Evolutionary conservation across 176 grass and related monocot genomes (phyloP), one percentile per base, ranked within the genome.

Genomic region (Phragmites australis): DNA sequence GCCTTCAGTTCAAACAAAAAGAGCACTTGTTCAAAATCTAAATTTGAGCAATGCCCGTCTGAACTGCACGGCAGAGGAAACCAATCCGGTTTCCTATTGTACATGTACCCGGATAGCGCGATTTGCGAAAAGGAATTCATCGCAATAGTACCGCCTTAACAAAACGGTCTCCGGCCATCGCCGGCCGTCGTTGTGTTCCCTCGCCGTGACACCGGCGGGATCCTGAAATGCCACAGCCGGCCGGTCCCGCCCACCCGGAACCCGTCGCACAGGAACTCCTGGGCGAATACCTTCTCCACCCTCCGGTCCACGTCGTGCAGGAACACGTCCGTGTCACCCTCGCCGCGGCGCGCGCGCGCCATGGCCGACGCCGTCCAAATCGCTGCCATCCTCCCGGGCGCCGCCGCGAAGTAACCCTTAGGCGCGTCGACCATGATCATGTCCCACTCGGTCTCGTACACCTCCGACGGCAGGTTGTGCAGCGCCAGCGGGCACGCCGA

Each of bases 371-470:
- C 86, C 12, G 91, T 89, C 78, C 86, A 97, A 17, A 93, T 91
- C 45, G 91, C 94, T 15, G 89, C 91, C 94, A 97, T 97, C 83
- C 94, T 79, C 21, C 94, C 94, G 0, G 91, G 91, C 70, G 91
- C 86, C 19, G 89, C 29, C 0, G 87, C 54, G 65, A 84, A 90
- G 80, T 85, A 91, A 3, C 94, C 91, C 66, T 88, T 93, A 21
- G 94, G 94, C 30, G 91, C 94, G 55, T 97, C 94, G 58, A 97
- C 23, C 87, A 97, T 83, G 45, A 93, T 14, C 82, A 92, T 87
- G 74, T 97, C 94, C 94, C 94, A 97, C 80, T 87, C 89, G 12
- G 56, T 78, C 29, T 91, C 87, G 87, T 91, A 91, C 31, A 91
- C 84, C 82, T 83, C 88, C 12, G 65, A 49, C 25, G 91, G 94